These are phyloP conservation scores for Calonectria multiphialidica DNA, from an alignment of 2,329 filamentous ascomycete genomes.

Conservation along the genomic window DNA sequence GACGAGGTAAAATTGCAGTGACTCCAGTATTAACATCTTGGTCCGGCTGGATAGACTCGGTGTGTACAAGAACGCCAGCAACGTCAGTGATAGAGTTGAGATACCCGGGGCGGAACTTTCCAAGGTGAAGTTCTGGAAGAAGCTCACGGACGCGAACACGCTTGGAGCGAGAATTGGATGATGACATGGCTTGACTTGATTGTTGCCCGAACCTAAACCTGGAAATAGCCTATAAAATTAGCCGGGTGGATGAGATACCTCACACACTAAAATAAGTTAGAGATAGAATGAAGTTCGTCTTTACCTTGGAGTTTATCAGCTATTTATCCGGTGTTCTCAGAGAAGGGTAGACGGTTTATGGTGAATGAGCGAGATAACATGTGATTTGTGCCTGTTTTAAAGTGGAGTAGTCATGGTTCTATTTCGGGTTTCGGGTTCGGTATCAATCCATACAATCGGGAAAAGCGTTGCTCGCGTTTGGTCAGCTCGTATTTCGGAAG, in stretches of 20 bases:
- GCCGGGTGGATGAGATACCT: no score
- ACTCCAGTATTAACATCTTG: slow-evolving; percentile 61
- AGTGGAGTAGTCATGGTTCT: not conserved
- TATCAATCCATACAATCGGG: not conserved
- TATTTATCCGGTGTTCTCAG: no score
- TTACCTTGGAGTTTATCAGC: no score
- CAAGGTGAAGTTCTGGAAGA: slow-evolving; percentile 58
- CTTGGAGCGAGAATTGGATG: not conserved
- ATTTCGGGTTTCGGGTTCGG: not conserved
- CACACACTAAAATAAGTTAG: no score
- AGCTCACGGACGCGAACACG: slow-evolving; percentile 54
- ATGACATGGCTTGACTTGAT: not conserved
- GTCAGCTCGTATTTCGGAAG: not conserved
- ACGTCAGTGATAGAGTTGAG: slow-evolving; percentile 66
- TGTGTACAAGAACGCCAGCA: slow-evolving; percentile 60
- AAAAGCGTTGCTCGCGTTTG: not conserved
- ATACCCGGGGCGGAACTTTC: slow-evolving; percentile 56
- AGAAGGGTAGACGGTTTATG: not conserved
- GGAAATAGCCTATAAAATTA: no score
- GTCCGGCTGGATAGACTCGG: slow-evolving; percentile 55
- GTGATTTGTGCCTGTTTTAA: not conserved
- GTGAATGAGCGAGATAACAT: not conserved
- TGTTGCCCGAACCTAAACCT: no score
- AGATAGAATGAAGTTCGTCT: no score
- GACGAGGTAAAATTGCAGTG: slow-evolving; percentile 61